Base-by-base conservation (phyloP, 345 rosid species). In the Nasturtium officinale region DNA sequence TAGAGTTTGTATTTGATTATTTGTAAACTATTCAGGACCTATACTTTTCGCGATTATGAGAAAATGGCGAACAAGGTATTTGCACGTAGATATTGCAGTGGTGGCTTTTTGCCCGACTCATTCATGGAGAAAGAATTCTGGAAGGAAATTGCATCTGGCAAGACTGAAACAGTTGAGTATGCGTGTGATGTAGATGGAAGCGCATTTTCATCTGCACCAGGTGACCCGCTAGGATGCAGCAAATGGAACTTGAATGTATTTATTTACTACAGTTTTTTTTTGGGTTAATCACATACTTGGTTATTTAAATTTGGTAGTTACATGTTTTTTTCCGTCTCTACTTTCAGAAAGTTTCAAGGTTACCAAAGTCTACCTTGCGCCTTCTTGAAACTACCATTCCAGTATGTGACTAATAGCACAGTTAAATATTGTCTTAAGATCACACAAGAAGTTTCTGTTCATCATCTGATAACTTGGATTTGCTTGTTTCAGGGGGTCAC, bases 111-210 rank as follows among this genome's bases (percentile, higher is more conserved):
- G 79, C 98, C 99, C 66, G 86, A 87, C 65, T 57, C 91, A 26
- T 92, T 82, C 90, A 32, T 92, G 99, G 99, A 96, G 85, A 90
- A 96, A 86, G 96, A 96, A 79, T 96, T 96, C 85, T 96, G 99
- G 99, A 80, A 89, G 77, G 98, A 96, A 86, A 92, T 96, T 80
- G 86, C 91, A 12, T 80, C 84, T 82, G 99, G 99, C 79, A 96
- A 87, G 90, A 89, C 88, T 60, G 99, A 96, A 82, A 78, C 88
- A 61, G 99, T 96, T 82, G 99, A 96, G 83, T 96, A 96, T 89
- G 99, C 99, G 45, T 96, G 99, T 68, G 98, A 96, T 83, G 99
- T 96, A 83, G 99, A 96, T 75, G 99, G 99, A 67, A 92, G 91
- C 75, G 99, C 99, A 73, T 96, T 96, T 82, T 96, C 99, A 77